Conservation (phyloP, 2,329 filamentous ascomycete species). For the Stagonosporopsis cucurbitacearum region DNA sequence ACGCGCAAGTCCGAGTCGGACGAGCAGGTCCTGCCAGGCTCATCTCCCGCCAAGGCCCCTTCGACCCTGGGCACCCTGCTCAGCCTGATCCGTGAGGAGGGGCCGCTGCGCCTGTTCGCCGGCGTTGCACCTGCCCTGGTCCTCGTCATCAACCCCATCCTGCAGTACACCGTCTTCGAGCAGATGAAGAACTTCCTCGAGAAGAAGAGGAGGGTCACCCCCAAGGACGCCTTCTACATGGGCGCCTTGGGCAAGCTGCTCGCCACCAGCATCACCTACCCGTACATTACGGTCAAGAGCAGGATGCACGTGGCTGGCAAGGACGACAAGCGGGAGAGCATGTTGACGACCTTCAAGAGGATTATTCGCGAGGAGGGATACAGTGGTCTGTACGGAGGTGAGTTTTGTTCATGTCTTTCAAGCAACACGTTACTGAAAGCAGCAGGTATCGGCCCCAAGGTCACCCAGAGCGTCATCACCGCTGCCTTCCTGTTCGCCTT, state of each 20-base stretch:
- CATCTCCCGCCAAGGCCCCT: slow-evolving; percentile 61
- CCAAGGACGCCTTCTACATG: slow-evolving; percentile 85
- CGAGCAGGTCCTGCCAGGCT: slow-evolving; percentile 48
- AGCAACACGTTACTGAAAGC: neutral
- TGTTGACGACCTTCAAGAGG: slow-evolving; percentile 76
- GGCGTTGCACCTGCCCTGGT: slow-evolving; percentile 92
- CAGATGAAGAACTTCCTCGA: slow-evolving; percentile 93
- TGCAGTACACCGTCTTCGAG: slow-evolving; percentile 99
- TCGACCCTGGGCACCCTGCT: slow-evolving; percentile 83
- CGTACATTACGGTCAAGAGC: slow-evolving; percentile 98
- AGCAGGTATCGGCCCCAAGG: slow-evolving; percentile 90
- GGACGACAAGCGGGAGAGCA: slow-evolving; percentile 78
- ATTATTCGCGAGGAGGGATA: slow-evolving; percentile 93
- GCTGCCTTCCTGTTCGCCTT: slow-evolving; percentile 97
- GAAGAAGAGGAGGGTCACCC: slow-evolving; percentile 77
- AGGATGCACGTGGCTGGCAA: slow-evolving; percentile 90
- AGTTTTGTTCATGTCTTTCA: slow-evolving; percentile 37
- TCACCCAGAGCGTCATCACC: slow-evolving; percentile 95
- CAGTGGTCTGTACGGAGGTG: slow-evolving; percentile 88
- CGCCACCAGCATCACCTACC: slow-evolving; percentile 92
- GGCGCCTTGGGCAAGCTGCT: slow-evolving; percentile 94
- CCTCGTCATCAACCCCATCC: slow-evolving; percentile 95
- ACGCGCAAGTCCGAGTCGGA: slow-evolving; percentile 72
- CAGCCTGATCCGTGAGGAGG: slow-evolving; percentile 81
- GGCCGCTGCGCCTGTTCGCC: slow-evolving; percentile 82